phyloP scores from a whole-genome alignment of 176 grass and related monocot species.

The Neostapfia colusana region DNA sequence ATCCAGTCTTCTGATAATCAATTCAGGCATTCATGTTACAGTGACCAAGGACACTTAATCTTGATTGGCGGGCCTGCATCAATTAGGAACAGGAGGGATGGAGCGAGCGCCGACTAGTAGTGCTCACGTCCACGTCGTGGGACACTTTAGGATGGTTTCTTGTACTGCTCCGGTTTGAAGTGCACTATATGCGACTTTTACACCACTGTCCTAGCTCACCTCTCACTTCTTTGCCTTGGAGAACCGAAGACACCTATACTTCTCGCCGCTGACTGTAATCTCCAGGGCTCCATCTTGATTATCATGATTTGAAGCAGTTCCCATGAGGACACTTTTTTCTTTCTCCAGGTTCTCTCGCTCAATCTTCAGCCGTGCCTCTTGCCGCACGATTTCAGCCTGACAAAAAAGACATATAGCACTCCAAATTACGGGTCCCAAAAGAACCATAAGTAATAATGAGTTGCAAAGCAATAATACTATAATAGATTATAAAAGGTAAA shows the following conservation, averaged over 20 bases:
- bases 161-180: background rate
- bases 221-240: slow-evolving; percentile 93
- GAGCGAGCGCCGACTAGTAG: background rate
- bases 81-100: slow-evolving; percentile 13
- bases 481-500: background rate
- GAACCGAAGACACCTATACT: slow-evolving; percentile 91
- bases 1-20: slow-evolving; percentile 1
- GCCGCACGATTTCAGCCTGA: slow-evolving; percentile 80
- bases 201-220: background rate
- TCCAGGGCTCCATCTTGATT: slow-evolving; percentile 92
- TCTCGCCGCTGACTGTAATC: slow-evolving; percentile 95
- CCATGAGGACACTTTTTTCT: slow-evolving; percentile 89
- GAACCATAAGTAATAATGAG: too few relatives aligned
- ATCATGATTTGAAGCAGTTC: slow-evolving; percentile 82
- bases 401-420: background rate
- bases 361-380: slow-evolving; percentile 84
- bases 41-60: slow-evolving; percentile 31
- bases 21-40: slow-evolving; percentile 22
- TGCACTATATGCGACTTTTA: background rate
- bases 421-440: background rate
- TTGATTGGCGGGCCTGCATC: slow-evolving; percentile 12
- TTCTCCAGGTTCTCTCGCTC: slow-evolving; percentile 93
- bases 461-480: too few relatives aligned
- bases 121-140: too few relatives aligned
- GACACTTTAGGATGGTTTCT: background rate